phyloP scores from a whole-genome alignment of 1,284 basidiomycete species.

The Trichosporon faecale region DNA sequence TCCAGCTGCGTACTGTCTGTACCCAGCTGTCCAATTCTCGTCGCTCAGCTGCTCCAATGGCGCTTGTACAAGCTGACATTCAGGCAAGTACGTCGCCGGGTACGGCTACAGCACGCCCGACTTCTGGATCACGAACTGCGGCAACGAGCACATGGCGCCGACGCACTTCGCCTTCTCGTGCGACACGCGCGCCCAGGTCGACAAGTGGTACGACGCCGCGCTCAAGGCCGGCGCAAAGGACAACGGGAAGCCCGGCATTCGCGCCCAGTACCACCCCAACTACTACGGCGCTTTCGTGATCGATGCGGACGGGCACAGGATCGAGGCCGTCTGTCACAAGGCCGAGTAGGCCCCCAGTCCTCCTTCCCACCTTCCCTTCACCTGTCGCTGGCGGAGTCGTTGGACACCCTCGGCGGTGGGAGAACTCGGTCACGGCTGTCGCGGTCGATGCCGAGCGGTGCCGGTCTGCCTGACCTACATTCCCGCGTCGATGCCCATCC shows the following conservation, averaged over 20 bases:
- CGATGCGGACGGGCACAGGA: conserved; percentile 23
- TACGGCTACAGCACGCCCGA: conserved; percentile 8
- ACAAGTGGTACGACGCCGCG: conserved; percentile 21
- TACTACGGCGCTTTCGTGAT: conserved; percentile 24
- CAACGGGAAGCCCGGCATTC: conserved; percentile 21
- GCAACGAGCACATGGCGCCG: not conserved
- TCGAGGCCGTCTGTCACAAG: conserved; percentile 25
- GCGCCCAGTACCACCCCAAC: conserved; percentile 21
- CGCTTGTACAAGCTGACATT: not conserved
- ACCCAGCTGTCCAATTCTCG: no score
- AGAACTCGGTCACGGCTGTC: no score
- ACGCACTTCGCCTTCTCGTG: conserved; percentile 19
- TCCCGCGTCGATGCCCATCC: not conserved
- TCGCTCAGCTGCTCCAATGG: no score
- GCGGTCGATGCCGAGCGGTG: no score
- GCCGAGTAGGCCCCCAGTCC: not conserved
- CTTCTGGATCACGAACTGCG: conserved; percentile 19
- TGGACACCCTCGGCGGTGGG: no score
- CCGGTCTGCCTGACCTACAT: not conserved
- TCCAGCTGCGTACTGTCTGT: no score
- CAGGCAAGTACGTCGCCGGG: conserved; percentile 11
- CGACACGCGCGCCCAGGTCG: conserved; percentile 1
- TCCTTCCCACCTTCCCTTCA: not conserved
- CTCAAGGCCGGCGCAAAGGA: conserved; percentile 18
- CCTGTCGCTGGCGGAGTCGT: no score